Evolutionary conservation across 345 rosid genomes (phyloP).

Genomic region (Gossypium australe): DNA sequence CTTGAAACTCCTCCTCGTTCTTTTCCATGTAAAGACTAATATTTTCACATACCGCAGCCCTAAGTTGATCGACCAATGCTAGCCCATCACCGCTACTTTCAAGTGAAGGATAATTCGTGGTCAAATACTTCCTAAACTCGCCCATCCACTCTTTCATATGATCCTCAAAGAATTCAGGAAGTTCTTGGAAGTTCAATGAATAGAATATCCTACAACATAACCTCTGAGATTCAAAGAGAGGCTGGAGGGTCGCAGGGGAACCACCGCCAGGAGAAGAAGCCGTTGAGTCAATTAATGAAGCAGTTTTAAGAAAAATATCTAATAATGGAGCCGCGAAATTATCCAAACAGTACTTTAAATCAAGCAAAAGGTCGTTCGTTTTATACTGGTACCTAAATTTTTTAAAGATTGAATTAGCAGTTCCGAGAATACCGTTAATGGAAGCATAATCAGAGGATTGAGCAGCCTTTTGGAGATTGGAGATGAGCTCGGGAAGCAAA

Average conservation of each 20-base stretch:
- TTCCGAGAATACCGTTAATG: conserved; percentile 83
- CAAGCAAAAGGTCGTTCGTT: conserved; percentile 69
- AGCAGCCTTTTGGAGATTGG: conserved; percentile 46
- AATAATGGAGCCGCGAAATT: conserved; percentile 64
- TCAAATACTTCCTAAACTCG: conserved; percentile 74
- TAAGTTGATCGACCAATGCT: conserved; percentile 58
- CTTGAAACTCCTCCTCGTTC: conserved; percentile 86
- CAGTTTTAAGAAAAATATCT: conserved; percentile 60
- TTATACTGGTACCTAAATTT: conserved; percentile 79
- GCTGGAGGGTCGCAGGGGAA: conserved; percentile 41
- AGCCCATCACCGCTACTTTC: conserved; percentile 55
- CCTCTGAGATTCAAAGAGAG: conserved; percentile 76
- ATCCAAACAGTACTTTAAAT: conserved; percentile 80
- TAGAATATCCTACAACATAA: conserved; percentile 84
- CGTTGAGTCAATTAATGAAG: conserved; percentile 54
- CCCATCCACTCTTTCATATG: conserved; percentile 92
- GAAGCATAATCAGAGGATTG: conserved; percentile 50
- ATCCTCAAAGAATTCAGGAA: conserved; percentile 96
- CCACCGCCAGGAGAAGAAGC: conserved; percentile 35
- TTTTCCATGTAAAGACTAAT: conserved; percentile 94
- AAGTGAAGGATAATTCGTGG: conserved; percentile 48
- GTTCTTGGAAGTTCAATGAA: conserved; percentile 80
- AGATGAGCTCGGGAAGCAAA: conserved; percentile 76
- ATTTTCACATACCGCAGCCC: conserved; percentile 89
- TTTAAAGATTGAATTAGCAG: conserved; percentile 84